These are phyloP conservation scores for Lentinus tigrinus DNA, from an alignment of 768 basidiomycete genomes.

Conservation along the genomic window DNA sequence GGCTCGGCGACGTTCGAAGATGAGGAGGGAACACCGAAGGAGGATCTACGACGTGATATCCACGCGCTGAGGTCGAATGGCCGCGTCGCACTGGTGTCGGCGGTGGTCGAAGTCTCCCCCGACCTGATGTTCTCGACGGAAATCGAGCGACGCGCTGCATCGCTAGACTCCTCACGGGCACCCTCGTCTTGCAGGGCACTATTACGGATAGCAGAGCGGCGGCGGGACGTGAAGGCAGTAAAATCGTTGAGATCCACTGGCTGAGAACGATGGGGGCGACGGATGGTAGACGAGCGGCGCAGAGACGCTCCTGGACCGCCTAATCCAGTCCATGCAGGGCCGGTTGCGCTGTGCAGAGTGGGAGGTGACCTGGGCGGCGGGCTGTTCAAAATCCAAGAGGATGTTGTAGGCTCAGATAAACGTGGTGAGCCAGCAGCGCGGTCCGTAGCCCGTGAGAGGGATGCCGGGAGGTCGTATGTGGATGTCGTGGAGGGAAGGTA, in stretches of 20 bases:
- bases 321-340: not conserved
- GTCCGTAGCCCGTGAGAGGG: slow-evolving; percentile 5
- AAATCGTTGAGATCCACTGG: slow-evolving; percentile 73
- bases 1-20: not conserved
- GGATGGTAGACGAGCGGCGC: slow-evolving; percentile 56
- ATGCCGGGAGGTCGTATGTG: slow-evolving; percentile 7
- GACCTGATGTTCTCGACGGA: not conserved
- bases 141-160: not conserved
- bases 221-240: slow-evolving; percentile 62
- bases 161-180: not conserved
- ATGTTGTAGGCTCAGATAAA: not conserved
- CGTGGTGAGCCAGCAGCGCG: not conserved
- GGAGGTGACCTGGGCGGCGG: slow-evolving; percentile 6
- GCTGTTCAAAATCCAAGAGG: not conserved
- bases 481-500: slow-evolving; percentile 30
- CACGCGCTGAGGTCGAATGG: not conserved
- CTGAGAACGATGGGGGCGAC: slow-evolving; percentile 53
- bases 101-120: not conserved
- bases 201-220: slow-evolving; percentile 47
- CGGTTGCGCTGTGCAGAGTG: not conserved
- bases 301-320: slow-evolving; percentile 4
- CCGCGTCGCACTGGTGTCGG: not conserved
- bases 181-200: slow-evolving; percentile 12
- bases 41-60: not conserved
- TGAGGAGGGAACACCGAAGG: not conserved